Base-by-base conservation (phyloP, 2,329 filamentous ascomycete genomes). In the Alternaria novae-zelandiae region DNA sequence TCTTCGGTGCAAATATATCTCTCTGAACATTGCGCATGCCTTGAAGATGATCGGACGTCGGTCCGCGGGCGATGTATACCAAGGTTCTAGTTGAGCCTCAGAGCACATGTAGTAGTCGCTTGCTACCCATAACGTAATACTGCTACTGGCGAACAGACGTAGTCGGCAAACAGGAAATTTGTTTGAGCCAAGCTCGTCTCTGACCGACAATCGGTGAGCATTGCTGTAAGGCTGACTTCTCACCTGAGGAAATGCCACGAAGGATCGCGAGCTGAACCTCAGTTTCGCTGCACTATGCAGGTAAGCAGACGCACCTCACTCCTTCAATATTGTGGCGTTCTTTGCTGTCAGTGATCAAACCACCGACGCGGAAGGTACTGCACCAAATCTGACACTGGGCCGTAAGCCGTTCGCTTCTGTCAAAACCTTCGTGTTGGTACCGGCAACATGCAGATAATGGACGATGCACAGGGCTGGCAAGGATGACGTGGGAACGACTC, bases 301-400 rank as follows among this genome's bases (percentile, higher is more conserved):
- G 64, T 71, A 59, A 72, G 61, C 66, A 47, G 57, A 26, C 36
- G 46, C 61, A 45, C 43, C 25, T 41, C 46, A 47, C 21, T 44
- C 32, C 59, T 63, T 54, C 68, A 70, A 74, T 72, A 74, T 73
- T 73, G 70, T 76, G 72, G 71, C 71, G 68, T 21, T 53, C 59
- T 61, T 63, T 51, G 66, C 58, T 65, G 62, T 64, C 64, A 60
- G 26, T 30, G 21, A 57, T 44, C 45, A 53, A 54, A 30, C 41
- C 45, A 62, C 45, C 41, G 45, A 32, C 61, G 20, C 53, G 59
- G 32, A 44, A 49, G 59, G 9, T 47, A 20, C 32, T 45, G 41
- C 64, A 46, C 51, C 32, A 44, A 50, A 54, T 61, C 58, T 59
- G 63, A 66, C 58, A 57, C 57, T 44, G 44, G 26, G 26, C 55